Conservation (phyloP, 306 rosid genomes). For the Sicyos baderoa region DNA sequence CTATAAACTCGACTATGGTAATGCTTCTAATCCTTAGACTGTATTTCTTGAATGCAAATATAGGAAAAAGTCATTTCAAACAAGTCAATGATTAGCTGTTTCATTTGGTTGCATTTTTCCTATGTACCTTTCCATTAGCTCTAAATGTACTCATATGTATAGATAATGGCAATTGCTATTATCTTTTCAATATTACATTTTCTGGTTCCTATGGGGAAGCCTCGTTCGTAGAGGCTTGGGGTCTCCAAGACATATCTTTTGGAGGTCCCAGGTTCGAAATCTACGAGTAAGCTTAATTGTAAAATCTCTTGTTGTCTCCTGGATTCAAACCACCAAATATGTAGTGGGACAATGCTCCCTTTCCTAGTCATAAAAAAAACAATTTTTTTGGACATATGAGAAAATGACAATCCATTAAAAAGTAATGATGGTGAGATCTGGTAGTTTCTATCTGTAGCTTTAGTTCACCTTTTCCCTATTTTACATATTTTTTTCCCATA, state of each 20-base stretch:
- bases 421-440: not conserved
- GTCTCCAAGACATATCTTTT: too few relatives aligned
- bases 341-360: too few relatives aligned
- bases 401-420: not conserved
- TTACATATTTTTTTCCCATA: not conserved
- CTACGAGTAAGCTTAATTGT: too few relatives aligned
- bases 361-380: too few relatives aligned
- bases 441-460: not conserved
- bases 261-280: too few relatives aligned
- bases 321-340: too few relatives aligned
- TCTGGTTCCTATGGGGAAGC: too few relatives aligned
- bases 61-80: not conserved
- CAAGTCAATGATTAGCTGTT: too few relatives aligned
- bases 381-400: not conserved
- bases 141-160: not conserved
- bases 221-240: too few relatives aligned
- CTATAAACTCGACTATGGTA: slow-evolving; percentile 71
- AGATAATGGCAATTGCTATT: not conserved
- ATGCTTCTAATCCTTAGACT: slow-evolving; percentile 21
- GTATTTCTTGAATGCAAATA: slow-evolving; percentile 4
- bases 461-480: not conserved
- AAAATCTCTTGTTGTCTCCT: too few relatives aligned
- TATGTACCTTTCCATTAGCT: not conserved
- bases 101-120: not conserved
- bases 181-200: too few relatives aligned